Percentiles rank a stretch among this genome's conserved stretches.
Evolutionary conservation across 2,329 filamentous ascomycete species (phyloP).

Genomic region (Venturiaceae sp.): DNA sequence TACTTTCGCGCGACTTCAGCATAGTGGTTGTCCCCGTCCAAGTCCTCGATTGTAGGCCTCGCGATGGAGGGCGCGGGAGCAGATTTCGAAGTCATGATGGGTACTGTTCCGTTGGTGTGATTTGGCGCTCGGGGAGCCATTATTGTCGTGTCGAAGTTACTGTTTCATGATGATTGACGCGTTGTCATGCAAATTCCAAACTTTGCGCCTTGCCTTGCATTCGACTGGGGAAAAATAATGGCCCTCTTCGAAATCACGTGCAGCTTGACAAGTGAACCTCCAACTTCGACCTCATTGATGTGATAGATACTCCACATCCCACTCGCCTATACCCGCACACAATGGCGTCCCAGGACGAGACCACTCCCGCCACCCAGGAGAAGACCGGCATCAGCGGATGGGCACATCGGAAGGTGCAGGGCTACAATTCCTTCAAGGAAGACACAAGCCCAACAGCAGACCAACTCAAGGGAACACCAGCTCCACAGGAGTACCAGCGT

Average conservation of each 20-base stretch:
- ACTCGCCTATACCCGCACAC: constrained; percentile 16
- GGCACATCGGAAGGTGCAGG: constrained; percentile 54
- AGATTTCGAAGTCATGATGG: constrained; percentile 14
- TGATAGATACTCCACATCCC: not conserved
- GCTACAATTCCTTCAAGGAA: not conserved
- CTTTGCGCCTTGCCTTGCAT: not conserved
- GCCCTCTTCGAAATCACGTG: not conserved
- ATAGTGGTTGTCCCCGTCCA: constrained; percentile 58
- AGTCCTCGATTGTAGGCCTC: constrained; percentile 56
- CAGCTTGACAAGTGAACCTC: not conserved
- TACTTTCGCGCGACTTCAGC: constrained; percentile 68
- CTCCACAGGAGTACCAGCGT: not conserved
- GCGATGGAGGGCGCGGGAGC: constrained; percentile 19
- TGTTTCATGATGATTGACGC: constrained; percentile 1
- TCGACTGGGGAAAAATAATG: too few relatives aligned
- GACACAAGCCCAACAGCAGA: not conserved
- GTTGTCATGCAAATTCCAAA: not conserved
- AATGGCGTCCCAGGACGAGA: constrained; percentile 19
- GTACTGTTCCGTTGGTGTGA: constrained; percentile 13
- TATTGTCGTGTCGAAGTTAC: not conserved
- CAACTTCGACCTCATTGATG: not conserved
- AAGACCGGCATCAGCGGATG: constrained; percentile 77
- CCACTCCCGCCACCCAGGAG: constrained; percentile 51
- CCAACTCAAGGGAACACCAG: not conserved
- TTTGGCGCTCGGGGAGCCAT: not conserved